Conservation (phyloP, 345 rosid genomes). For the Luvunga scandens region DNA sequence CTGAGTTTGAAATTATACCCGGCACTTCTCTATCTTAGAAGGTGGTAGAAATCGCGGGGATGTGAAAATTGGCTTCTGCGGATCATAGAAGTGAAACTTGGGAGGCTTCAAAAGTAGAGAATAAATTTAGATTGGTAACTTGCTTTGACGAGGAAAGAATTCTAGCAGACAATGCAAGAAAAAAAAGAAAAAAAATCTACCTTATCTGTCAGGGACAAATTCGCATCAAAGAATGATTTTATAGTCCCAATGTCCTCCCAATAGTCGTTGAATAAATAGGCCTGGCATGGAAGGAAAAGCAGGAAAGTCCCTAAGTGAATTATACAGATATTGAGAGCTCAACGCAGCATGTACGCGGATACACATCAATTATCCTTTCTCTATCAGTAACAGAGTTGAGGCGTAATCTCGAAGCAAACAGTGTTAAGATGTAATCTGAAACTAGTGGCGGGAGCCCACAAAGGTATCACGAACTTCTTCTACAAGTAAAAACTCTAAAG, state of each 20-base stretch:
- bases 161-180: background rate
- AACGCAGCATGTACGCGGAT: background rate
- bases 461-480: background rate
- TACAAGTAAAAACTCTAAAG: background rate
- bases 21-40: conserved; percentile 79
- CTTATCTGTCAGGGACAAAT: conserved; percentile 77
- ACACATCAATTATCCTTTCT: background rate
- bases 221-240: conserved; percentile 77
- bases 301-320: background rate
- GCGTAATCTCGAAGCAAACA: background rate
- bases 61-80: conserved; percentile 76
- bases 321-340: background rate
- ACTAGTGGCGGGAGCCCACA: background rate
- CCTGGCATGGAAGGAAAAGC: conserved; percentile 52
- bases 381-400: background rate
- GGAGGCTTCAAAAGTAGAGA: conserved; percentile 44
- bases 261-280: conserved; percentile 79
- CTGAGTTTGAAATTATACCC: conserved; percentile 35
- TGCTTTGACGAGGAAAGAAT: background rate
- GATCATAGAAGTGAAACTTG: conserved; percentile 74
- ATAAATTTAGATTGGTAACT: conserved; percentile 39
- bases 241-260: conserved; percentile 95
- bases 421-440: background rate
- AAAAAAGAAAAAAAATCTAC: conserved; percentile 26
- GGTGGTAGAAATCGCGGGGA: conserved; percentile 92